Percentiles rank a stretch among this genome's conserved stretches.
Evolutionary conservation across 1,284 basidiomycete genomes (phyloP).

Genomic region (Tremellales sp.): DNA sequence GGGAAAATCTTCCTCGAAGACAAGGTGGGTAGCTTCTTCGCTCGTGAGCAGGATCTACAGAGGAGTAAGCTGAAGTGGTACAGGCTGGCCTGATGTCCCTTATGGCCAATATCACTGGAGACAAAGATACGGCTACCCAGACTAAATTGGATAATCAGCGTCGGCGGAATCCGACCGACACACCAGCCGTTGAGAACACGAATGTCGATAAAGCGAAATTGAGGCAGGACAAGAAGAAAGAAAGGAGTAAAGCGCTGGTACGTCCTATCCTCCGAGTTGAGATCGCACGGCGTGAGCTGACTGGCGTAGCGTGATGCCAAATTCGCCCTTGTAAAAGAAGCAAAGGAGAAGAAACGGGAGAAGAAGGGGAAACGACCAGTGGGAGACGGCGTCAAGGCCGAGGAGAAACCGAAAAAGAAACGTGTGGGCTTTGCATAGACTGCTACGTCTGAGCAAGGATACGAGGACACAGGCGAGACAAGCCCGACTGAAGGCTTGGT

Average conservation of each 20-base stretch:
- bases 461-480: no score
- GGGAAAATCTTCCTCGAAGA: constrained; percentile 46
- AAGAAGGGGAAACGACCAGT: constrained; percentile 9
- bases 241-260: constrained; percentile 28
- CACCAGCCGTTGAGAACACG: constrained; percentile 3
- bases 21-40: constrained; percentile 27
- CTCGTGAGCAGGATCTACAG: background rate
- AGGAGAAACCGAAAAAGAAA: constrained; percentile 8
- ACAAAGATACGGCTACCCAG: constrained; percentile 18
- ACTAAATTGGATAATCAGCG: constrained; percentile 13
- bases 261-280: constrained; percentile 5
- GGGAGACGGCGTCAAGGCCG: background rate
- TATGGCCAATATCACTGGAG: constrained; percentile 24
- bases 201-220: constrained; percentile 12
- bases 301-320: background rate
- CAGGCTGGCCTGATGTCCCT: constrained; percentile 25
- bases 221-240: constrained; percentile 14
- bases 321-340: constrained; percentile 8
- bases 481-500: no score
- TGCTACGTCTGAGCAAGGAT: no score
- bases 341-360: constrained; percentile 23
- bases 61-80: background rate
- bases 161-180: background rate
- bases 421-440: constrained; percentile 9
- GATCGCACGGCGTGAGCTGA: constrained; percentile 1